phyloP scores from a whole-genome alignment of 352 stramenopile species.

The Globisporangium nodosum region DNA sequence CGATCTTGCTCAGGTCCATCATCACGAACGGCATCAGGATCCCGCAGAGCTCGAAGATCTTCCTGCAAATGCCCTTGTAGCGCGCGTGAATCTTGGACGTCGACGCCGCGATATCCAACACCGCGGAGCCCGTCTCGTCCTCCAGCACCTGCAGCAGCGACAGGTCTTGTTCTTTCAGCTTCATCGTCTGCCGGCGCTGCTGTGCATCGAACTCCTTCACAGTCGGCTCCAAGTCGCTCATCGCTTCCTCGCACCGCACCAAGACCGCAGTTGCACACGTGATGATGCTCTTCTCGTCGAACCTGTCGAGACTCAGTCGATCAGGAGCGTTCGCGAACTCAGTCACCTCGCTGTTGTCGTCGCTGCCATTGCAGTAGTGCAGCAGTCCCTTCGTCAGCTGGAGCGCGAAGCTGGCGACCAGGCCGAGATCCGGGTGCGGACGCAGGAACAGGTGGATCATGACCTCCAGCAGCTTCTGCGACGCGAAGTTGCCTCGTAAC shows the following conservation, averaged over 20 bases:
- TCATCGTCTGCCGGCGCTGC: slow-evolving; percentile 27
- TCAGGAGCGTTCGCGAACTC: slow-evolving; percentile 7
- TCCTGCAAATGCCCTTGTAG: slow-evolving; percentile 29
- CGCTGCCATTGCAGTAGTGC: slow-evolving; percentile 24
- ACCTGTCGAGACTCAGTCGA: slow-evolving; percentile 14
- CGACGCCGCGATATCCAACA: slow-evolving; percentile 19
- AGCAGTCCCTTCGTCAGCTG: slow-evolving; percentile 30
- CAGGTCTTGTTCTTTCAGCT: slow-evolving; percentile 35
- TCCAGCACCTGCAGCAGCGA: slow-evolving; percentile 30
- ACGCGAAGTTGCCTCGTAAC: slow-evolving; percentile 9
- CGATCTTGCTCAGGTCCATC: slow-evolving; percentile 32
- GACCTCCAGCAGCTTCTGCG: slow-evolving; percentile 24
- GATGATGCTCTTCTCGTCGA: slow-evolving; percentile 31
- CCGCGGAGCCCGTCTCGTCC: slow-evolving; percentile 23
- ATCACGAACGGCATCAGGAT: slow-evolving; percentile 38
- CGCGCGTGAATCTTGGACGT: slow-evolving; percentile 12
- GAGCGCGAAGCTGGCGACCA: slow-evolving; percentile 19
- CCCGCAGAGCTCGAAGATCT: slow-evolving; percentile 29
- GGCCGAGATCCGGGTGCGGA: slow-evolving; percentile 13
- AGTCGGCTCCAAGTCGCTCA: slow-evolving; percentile 20
- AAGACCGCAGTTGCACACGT: slow-evolving; percentile 28
- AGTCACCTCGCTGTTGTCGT: slow-evolving; percentile 12
- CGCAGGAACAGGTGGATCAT: slow-evolving; percentile 29
- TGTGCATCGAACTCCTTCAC: slow-evolving; percentile 35
- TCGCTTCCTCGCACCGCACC: slow-evolving; percentile 21